Base-by-base conservation (phyloP, 75 land plant species). In the Pinus taeda region DNA sequence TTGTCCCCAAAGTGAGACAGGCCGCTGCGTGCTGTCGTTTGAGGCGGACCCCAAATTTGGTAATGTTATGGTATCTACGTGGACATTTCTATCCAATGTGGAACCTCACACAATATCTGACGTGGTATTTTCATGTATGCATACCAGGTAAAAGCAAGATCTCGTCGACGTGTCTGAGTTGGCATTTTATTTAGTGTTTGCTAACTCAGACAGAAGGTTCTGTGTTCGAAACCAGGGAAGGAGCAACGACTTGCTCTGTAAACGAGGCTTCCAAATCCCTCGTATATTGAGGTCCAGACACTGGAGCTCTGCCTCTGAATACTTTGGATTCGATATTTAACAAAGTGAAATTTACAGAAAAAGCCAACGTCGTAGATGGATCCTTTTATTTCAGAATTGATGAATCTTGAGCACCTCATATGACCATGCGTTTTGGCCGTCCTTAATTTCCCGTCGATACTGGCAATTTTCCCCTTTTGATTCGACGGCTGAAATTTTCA, bases 41-140 rank as follows among this genome's bases (percentile, higher is more conserved):
- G 63, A 39, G 42, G 5, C 42, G 42, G 42, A 39, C 42, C 36
- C 66, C 66, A 63, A 63, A 63, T 63, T 63, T 63, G 66, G 66
- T 14, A 36, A 63, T 15, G 1, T 1, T 17, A 3, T 39, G 42
- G 42, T 39, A 39, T 4, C 42, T 39, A 39, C 42, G 42, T 39
- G 42, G 42, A 39, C 60, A 15, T 4, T 15, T 59, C 4, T 59
- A 15, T 59, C 60, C 60, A 39, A 39, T 6, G 4, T 39, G 5
- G 42, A 39, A 39, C 42, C 42, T 39, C 42, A 39, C 6, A 39
- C 6, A 4, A 4, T 39, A 39, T 6, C 5, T 39, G 42, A 39
- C 42, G 42, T 39, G 42, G 42, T 4, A 39, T 39, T 39, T 6
- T 4, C 5, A 5, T 4, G 42, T 11, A 62, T 12, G 65, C 29